Conservation (phyloP, 2,329 filamentous ascomycete species). For the Tolypocladium album region DNA sequence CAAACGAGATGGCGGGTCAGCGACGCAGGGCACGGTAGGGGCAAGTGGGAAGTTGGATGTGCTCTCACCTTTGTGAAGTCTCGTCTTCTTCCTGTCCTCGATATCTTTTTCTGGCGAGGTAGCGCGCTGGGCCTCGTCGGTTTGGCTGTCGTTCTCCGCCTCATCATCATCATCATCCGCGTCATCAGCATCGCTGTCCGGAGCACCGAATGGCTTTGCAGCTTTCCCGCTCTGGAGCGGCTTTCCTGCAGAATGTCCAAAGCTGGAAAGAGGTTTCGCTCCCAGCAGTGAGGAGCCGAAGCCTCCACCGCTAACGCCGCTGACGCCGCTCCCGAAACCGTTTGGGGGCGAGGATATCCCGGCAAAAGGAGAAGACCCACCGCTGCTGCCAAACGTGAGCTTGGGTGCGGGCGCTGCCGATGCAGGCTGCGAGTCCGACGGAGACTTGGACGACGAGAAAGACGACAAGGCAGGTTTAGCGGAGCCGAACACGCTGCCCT, state of each 20-base stretch:
- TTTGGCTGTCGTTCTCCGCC: conserved; percentile 30
- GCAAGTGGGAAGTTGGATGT: neutral
- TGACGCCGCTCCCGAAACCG: conserved; percentile 36
- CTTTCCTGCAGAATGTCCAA: conserved; percentile 51
- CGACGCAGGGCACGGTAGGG: neutral
- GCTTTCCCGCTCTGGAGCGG: conserved; percentile 46
- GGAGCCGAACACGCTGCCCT: conserved; percentile 39
- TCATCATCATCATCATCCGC: conserved; percentile 24
- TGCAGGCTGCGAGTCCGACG: conserved; percentile 3
- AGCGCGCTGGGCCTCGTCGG: conserved; percentile 34
- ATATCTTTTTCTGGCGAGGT: conserved; percentile 41
- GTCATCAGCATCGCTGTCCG: conserved; percentile 53
- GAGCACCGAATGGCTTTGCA: conserved; percentile 66
- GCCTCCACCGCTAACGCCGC: conserved; percentile 22
- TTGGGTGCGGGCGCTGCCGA: conserved; percentile 27
- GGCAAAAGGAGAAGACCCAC: conserved; percentile 36
- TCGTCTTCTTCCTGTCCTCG: conserved; percentile 55
- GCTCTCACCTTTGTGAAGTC: conserved; percentile 57
- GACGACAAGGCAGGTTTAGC: conserved; percentile 23
- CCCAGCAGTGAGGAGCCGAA: conserved; percentile 27
- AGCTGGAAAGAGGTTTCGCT: conserved; percentile 47
- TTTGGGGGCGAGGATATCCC: conserved; percentile 28
- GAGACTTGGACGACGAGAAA: conserved; percentile 15
- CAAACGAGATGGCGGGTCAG: neutral
- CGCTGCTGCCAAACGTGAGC: conserved; percentile 35